Evolutionary conservation across 331 rosid genomes (phyloP).

Genomic region (Spiraea crenata): DNA sequence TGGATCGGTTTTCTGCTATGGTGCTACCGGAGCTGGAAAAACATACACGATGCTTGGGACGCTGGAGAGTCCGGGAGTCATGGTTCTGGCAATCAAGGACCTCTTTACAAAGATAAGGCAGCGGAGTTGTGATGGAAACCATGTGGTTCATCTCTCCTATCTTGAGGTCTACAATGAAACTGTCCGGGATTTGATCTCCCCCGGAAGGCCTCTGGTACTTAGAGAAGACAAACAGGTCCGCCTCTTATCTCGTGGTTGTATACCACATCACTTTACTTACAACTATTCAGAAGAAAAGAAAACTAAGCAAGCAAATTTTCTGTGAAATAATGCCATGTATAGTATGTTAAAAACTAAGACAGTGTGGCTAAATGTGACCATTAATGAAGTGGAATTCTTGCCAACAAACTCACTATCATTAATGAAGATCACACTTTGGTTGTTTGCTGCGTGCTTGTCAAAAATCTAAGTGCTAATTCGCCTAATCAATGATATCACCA

Average conservation of each 20-base stretch:
- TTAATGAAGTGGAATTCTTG: background rate
- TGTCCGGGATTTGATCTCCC: slow-evolving; percentile 78
- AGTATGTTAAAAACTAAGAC: too few species aligned
- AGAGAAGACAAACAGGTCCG: slow-evolving; percentile 91
- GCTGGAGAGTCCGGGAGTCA: slow-evolving; percentile 81
- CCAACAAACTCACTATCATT: background rate
- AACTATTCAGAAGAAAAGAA: background rate
- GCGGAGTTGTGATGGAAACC: slow-evolving; percentile 81
- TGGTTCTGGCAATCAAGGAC: slow-evolving; percentile 94
- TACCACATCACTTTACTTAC: background rate
- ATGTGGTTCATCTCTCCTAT: slow-evolving; percentile 81
- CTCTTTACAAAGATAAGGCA: slow-evolving; percentile 77
- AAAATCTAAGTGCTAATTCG: background rate
- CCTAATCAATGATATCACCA: background rate
- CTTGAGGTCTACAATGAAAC: slow-evolving; percentile 92
- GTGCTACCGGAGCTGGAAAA: slow-evolving; percentile 95
- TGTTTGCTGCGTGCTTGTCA: background rate
- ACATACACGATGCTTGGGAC: slow-evolving; percentile 93
- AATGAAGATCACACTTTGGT: background rate
- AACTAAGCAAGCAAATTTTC: background rate
- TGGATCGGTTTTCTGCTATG: slow-evolving; percentile 88
- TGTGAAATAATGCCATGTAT: background rate
- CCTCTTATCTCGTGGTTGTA: background rate
- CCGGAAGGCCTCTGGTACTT: slow-evolving; percentile 86
- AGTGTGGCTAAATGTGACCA: background rate